Evolutionary conservation across 176 grass and related monocot genomes (phyloP).

Genomic region (Raddia guianensis): DNA sequence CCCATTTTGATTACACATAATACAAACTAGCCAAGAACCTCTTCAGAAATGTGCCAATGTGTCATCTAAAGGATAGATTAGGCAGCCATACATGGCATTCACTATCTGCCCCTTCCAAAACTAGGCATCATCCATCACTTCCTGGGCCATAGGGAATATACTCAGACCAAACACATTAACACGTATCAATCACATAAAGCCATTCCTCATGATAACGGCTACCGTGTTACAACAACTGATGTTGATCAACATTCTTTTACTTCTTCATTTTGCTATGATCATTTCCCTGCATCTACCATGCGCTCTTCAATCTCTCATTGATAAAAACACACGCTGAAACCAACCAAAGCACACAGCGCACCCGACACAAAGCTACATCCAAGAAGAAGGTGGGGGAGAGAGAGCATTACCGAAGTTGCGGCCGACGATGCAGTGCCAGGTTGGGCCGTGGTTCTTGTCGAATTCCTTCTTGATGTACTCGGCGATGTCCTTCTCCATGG

Average conservation of each 20-base stretch:
- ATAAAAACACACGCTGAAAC: not conserved
- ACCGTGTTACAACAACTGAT: not conserved
- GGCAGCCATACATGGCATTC: not conserved
- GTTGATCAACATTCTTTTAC: not conserved
- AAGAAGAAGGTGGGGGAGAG: not conserved
- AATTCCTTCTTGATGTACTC: conserved; percentile 99
- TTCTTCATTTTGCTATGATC: not conserved
- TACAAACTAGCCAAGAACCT: not conserved
- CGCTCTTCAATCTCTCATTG: not conserved
- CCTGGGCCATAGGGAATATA: not conserved
- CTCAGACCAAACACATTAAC: not conserved
- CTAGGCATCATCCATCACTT: not conserved
- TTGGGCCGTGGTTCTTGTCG: conserved; percentile 88
- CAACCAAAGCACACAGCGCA: not conserved
- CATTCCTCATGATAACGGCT: not conserved
- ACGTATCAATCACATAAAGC: not conserved
- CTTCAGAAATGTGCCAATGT: not conserved
- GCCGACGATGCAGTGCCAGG: conserved; percentile 99
- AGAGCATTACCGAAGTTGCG: conserved; percentile 82
- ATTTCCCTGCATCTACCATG: not conserved
- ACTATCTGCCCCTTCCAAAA: not conserved
- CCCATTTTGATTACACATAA: not conserved
- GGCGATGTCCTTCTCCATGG: conserved; percentile 96
- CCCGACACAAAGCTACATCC: not conserved
- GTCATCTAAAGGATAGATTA: not conserved